A percentile compares a stretch with the other conserved stretches of the same genome.
Evolutionary conservation across 129 eudicot genomes (phyloP).

Genomic region (Logfia minima): DNA sequence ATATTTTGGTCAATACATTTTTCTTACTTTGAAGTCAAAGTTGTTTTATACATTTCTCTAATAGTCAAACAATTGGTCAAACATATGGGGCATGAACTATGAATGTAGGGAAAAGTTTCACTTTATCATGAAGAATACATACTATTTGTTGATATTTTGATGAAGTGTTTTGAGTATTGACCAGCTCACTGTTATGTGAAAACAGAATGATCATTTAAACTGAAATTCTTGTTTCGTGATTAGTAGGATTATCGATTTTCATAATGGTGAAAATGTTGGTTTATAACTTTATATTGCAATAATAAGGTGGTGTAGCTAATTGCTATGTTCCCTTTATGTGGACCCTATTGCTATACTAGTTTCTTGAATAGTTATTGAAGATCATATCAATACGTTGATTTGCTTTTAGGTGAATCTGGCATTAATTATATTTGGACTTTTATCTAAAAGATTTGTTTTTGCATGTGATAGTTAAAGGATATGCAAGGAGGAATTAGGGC

Average conservation of each 20-base stretch:
- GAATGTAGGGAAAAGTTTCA: not conserved
- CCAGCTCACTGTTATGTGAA: no score
- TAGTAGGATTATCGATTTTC: not conserved
- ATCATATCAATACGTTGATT: not conserved
- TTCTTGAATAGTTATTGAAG: not conserved
- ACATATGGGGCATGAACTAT: not conserved
- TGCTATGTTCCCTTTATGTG: not conserved
- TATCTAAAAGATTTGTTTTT: not conserved
- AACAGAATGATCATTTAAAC: no score
- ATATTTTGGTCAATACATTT: not conserved
- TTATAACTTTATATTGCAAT: not conserved
- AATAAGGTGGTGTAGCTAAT: conserved; percentile 9
- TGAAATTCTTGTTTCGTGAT: not conserved
- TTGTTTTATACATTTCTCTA: not conserved
- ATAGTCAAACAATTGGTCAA: not conserved
- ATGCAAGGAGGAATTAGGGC: conserved; percentile 91
- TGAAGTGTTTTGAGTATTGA: no score
- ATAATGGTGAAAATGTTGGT: conserved; percentile 8
- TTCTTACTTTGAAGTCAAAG: not conserved
- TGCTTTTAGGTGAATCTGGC: not conserved
- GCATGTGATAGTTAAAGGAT: conserved; percentile 27
- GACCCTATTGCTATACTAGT: not conserved
- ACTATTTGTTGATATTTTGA: not conserved
- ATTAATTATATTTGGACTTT: not conserved
- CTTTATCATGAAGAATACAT: not conserved